phyloP scores from a whole-genome alignment of 169 alveolate species.

The Cryptosporidium ryanae region DNA sequence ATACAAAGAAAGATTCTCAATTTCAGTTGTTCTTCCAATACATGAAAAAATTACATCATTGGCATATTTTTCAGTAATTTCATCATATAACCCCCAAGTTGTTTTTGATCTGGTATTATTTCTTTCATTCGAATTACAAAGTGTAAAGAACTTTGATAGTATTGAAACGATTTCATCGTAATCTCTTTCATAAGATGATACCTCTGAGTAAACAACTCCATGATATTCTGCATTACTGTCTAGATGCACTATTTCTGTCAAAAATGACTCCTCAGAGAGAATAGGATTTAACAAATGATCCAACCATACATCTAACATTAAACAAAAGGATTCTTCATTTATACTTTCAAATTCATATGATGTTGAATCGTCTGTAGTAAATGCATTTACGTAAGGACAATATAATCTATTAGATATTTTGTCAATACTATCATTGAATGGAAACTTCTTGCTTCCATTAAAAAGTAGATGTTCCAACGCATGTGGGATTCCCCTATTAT shows the following conservation, averaged over 20 bases:
- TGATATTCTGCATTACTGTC: constrained; percentile 57
- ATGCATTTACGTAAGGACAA: constrained; percentile 53
- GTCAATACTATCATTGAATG: constrained; percentile 52
- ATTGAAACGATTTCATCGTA: constrained; percentile 29
- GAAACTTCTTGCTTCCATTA: constrained; percentile 45
- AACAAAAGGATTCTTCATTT: constrained; percentile 7
- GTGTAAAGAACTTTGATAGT: constrained; percentile 25
- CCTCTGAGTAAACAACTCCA: constrained; percentile 72
- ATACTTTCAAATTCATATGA: constrained; percentile 57
- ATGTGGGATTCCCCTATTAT: constrained; percentile 72
- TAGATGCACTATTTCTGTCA: constrained; percentile 60
- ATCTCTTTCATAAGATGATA: constrained; percentile 28
- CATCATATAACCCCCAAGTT: constrained; percentile 51
- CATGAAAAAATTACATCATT: constrained; percentile 25
- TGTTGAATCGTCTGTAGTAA: constrained; percentile 50
- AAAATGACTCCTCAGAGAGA: constrained; percentile 50
- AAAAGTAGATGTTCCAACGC: constrained; percentile 59
- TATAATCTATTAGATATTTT: constrained; percentile 42
- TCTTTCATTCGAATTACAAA: not conserved
- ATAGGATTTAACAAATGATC: constrained; percentile 51
- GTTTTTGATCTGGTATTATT: constrained; percentile 1
- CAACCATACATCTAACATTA: constrained; percentile 33
- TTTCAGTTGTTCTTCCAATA: constrained; percentile 32
- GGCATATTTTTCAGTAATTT: constrained; percentile 32
- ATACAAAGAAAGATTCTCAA: constrained; percentile 10